Base-by-base conservation (phyloP, 345 rosid species). In the Triadica sebifera region DNA sequence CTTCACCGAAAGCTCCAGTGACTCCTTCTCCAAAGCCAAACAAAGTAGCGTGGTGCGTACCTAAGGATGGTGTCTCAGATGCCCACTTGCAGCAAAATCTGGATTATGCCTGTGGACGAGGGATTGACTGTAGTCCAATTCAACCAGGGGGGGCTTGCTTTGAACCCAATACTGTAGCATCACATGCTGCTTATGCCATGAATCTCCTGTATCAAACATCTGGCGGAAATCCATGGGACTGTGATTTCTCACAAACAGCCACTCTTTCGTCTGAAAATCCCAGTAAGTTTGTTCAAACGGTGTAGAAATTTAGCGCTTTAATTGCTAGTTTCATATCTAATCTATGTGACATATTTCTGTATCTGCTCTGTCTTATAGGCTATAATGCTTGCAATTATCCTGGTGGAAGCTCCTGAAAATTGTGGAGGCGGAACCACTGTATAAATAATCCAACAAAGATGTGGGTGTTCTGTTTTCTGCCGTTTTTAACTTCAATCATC, bases 141-240 rank as follows among this genome's bases (percentile, higher is more conserved):
- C 87, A 81, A 79, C 89, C 89, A 15, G 95, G 98, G 43, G 95
- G 89, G 3, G 76, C 85, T 57, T 93, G 98, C 82, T 91, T 86
- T 29, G 91, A 89, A 37, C 98, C 98, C 6, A 87, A 90, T 81
- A 88, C 85, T 1, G 0, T 93, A 20, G 78, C 62, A n/a, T 85
- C 91, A 0, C 97, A 90, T 64, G 87, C 94, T 15, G 84, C 97
- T 19, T 93, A 77, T 72, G 98, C 97, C 81, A 93, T 90, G 96
- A 91, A 90, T 71, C 85, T 85, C 8, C 86, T 84, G 79, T 93
- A 85, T 78, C 98, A 93, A 79, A 77, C 55, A 5, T 82, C 89
- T 24, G 83, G 41, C 9, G 84, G 75, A 82, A 78, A 79, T 52
- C 87, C 91, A 12, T 74, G 67, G 87, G 82, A 85, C 74, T 91